Evolutionary conservation across 2,329 filamentous ascomycete species (phyloP).

Genomic region (Exutisphaerella laricina): DNA sequence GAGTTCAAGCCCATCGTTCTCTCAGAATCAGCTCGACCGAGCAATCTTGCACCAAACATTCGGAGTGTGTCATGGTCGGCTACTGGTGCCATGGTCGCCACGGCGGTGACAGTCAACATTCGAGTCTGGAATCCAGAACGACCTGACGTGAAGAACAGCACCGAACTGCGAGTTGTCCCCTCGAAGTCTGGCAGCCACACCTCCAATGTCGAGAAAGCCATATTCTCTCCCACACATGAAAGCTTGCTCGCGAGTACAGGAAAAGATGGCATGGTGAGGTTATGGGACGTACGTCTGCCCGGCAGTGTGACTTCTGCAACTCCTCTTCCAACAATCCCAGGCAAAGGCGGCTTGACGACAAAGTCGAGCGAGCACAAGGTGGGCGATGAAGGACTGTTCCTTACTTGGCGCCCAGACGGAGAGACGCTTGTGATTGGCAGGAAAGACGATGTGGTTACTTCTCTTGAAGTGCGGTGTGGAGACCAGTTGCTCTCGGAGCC

Average conservation of each 20-base stretch:
- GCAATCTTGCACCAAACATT: conserved; percentile 30
- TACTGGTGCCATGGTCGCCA: conserved; percentile 74
- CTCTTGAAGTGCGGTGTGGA: conserved; percentile 29
- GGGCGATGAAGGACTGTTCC: conserved; percentile 31
- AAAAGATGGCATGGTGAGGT: conserved; percentile 65
- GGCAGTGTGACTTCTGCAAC: conserved; percentile 35
- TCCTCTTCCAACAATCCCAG: conserved; percentile 41
- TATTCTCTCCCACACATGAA: conserved; percentile 72
- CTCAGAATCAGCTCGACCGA: conserved; percentile 34
- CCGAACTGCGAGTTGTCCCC: conserved; percentile 55
- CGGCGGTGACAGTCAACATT: conserved; percentile 65
- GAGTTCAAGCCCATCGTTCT: conserved; percentile 65
- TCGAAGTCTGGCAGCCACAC: conserved; percentile 38
- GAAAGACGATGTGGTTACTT: conserved; percentile 50
- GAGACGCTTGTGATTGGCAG: conserved; percentile 65
- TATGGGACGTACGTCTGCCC: conserved; percentile 70
- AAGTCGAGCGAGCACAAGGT: conserved; percentile 51
- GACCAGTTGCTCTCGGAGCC: conserved; percentile 14
- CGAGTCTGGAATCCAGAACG: conserved; percentile 80
- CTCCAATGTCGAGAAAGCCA: conserved; percentile 64
- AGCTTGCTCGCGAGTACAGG: conserved; percentile 71
- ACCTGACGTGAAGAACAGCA: conserved; percentile 66
- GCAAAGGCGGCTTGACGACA: conserved; percentile 42
- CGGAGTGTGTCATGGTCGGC: conserved; percentile 73
- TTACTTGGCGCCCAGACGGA: conserved; percentile 70